Conservation (phyloP, 805 yeast genomes). For the Phaffomyces thermotolerans region DNA sequence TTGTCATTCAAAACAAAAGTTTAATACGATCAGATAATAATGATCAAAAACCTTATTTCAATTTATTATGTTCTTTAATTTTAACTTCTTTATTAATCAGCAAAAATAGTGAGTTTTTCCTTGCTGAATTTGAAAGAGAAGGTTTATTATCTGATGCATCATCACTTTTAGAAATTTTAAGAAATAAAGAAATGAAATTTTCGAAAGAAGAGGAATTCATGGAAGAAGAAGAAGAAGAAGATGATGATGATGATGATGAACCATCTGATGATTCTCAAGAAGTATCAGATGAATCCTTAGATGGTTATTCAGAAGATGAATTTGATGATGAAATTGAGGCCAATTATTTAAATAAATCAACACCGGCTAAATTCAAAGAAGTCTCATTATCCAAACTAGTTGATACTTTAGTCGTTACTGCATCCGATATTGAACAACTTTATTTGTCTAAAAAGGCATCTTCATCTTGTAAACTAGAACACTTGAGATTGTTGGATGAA, state of each 20-base stretch:
- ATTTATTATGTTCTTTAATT: constrained; percentile 45
- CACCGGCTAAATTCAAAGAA: constrained; percentile 4
- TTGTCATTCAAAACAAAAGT: constrained; percentile 47
- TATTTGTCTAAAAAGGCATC: constrained; percentile 23
- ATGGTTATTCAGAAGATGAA: constrained; percentile 20
- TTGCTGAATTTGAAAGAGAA: constrained; percentile 54
- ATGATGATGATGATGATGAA: constrained; percentile 15
- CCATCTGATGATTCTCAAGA: constrained; percentile 7
- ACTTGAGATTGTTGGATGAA: constrained; percentile 24
- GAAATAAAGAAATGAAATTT: constrained; percentile 11
- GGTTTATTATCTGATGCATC: constrained; percentile 56
- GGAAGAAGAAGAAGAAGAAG: constrained; percentile 22
- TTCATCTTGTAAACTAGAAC: constrained; percentile 20
- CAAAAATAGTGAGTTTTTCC: constrained; percentile 36
- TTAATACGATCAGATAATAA: constrained; percentile 19
- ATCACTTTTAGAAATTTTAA: constrained; percentile 24
- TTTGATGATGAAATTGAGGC: not conserved
- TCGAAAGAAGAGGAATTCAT: constrained; percentile 10
- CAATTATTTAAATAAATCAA: not conserved
- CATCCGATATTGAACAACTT: constrained; percentile 24
- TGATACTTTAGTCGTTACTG: constrained; percentile 9
- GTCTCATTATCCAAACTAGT: constrained; percentile 5
- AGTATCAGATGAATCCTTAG: constrained; percentile 9
- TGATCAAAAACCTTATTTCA: constrained; percentile 25
- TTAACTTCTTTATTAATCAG: constrained; percentile 38